phyloP scores from a whole-genome alignment of 1,139 yeast genomes.

The Spathaspora sp. region DNA sequence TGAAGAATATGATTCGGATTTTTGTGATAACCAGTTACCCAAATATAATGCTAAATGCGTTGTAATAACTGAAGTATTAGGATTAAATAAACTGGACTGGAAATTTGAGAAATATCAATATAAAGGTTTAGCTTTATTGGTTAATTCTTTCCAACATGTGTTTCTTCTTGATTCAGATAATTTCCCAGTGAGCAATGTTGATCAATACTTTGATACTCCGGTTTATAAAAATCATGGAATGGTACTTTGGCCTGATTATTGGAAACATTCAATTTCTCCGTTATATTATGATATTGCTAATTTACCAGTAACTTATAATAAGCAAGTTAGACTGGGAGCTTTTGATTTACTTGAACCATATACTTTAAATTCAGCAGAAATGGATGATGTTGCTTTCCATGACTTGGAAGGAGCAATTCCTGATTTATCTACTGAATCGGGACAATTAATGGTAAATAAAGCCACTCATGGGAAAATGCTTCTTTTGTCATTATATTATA shows the following conservation, averaged over 20 bases:
- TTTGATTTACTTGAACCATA: conserved; percentile 14
- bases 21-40: conserved; percentile 24
- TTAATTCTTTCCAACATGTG: conserved; percentile 41
- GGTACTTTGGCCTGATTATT: conserved; percentile 79
- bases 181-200: conserved; percentile 33
- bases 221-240: conserved; percentile 57
- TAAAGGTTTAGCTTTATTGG: conserved; percentile 37
- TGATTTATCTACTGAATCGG: conserved; percentile 59
- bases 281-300: conserved; percentile 64
- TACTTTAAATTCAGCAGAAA: not conserved
- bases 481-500: conserved; percentile 53
- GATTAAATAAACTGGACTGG: conserved; percentile 31
- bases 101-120: conserved; percentile 35
- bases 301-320: conserved; percentile 25
- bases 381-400: conserved; percentile 31
- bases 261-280: conserved; percentile 74
- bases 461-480: conserved; percentile 51
- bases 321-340: conserved; percentile 21
- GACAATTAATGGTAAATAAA: conserved; percentile 55
- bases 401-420: conserved; percentile 58
- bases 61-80: conserved; percentile 32
- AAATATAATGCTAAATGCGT: conserved; percentile 28
- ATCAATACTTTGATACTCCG: conserved; percentile 46
- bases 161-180: conserved; percentile 44
- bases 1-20: conserved; percentile 28